A percentile compares a stretch with the other conserved stretches of the same genome.
Evolutionary conservation across 108 stramenopile species (phyloP).

Genomic region (Nitzschia putrida): DNA sequence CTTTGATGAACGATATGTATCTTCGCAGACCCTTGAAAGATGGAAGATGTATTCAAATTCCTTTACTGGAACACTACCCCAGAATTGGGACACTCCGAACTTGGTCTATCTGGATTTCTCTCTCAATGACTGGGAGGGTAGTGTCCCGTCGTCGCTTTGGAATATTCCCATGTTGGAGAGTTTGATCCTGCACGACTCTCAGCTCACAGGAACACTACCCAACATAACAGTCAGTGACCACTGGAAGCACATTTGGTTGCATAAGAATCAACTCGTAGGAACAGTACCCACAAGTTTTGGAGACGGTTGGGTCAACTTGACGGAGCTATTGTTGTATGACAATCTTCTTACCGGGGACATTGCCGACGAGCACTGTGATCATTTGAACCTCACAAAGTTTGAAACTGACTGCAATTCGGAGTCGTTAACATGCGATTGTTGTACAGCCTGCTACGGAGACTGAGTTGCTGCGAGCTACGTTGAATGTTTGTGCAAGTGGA

Average conservation of each 20-base stretch:
- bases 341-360: slow-evolving; percentile 42
- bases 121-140: slow-evolving; percentile 35
- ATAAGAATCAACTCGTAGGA: slow-evolving; percentile 33
- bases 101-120: slow-evolving; percentile 10
- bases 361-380: slow-evolving; percentile 29
- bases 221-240: slow-evolving; percentile 4
- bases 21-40: neutral
- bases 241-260: slow-evolving; percentile 11
- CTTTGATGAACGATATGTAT: slow-evolving; percentile 6
- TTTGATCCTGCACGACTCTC: slow-evolving; percentile 19
- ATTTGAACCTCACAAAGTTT: neutral
- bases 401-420: slow-evolving; percentile 17
- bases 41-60: slow-evolving; percentile 22
- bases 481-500: no score
- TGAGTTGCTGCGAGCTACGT: no score
- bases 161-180: slow-evolving; percentile 17
- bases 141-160: slow-evolving; percentile 37
- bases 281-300: slow-evolving; percentile 42
- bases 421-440: slow-evolving; percentile 28
- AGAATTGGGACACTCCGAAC: slow-evolving; percentile 17
- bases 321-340: slow-evolving; percentile 27
- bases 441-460: slow-evolving; percentile 15
- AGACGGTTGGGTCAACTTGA: slow-evolving; percentile 10
- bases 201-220: slow-evolving; percentile 29
- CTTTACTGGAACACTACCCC: slow-evolving; percentile 17